A percentile compares a stretch with the other conserved stretches of the same genome.
Conservation (phyloP, 169 alveolate species). For the Plasmodium yoelii region DNA sequence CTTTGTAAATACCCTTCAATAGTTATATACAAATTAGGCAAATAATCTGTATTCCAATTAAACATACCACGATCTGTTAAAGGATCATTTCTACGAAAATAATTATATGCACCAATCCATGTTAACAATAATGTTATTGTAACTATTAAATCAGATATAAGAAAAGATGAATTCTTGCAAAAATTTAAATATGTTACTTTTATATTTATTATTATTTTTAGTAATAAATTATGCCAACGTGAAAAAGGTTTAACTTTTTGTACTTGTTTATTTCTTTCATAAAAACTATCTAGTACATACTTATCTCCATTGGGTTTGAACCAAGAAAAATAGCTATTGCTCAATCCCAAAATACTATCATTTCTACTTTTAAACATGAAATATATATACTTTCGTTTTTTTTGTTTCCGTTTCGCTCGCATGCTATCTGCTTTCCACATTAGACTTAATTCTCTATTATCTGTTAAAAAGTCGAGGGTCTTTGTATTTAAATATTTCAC, state of each 20-base stretch:
- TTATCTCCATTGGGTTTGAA: slow-evolving; percentile 13
- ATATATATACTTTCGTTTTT: slow-evolving; percentile 22
- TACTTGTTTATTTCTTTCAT: slow-evolving; percentile 50
- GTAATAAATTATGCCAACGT: slow-evolving; percentile 27
- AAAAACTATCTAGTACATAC: slow-evolving; percentile 48
- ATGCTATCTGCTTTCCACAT: no score
- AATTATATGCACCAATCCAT: slow-evolving; percentile 48
- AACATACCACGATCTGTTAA: slow-evolving; percentile 60
- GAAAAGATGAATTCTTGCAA: slow-evolving; percentile 63
- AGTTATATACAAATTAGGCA: slow-evolving; percentile 35
- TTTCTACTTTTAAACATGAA: slow-evolving; percentile 3
- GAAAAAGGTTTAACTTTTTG: slow-evolving; percentile 17
- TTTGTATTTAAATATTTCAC: slow-evolving; percentile 15
- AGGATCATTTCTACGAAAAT: slow-evolving; percentile 26
- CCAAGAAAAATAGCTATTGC: slow-evolving; percentile 23
- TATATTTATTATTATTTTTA: slow-evolving; percentile 41
- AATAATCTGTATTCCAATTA: slow-evolving; percentile 58
- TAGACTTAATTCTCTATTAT: neutral
- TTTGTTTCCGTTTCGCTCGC: neutral
- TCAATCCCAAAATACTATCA: neutral
- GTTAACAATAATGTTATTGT: slow-evolving; percentile 20
- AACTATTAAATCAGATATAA: slow-evolving; percentile 58
- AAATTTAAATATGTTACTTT: slow-evolving; percentile 34
- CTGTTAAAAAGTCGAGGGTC: slow-evolving; percentile 17
- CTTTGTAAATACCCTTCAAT: slow-evolving; percentile 70